These are phyloP conservation scores for Lagerstroemia speciosa DNA, from an alignment of 345 rosid genomes.

Conservation along the genomic window DNA sequence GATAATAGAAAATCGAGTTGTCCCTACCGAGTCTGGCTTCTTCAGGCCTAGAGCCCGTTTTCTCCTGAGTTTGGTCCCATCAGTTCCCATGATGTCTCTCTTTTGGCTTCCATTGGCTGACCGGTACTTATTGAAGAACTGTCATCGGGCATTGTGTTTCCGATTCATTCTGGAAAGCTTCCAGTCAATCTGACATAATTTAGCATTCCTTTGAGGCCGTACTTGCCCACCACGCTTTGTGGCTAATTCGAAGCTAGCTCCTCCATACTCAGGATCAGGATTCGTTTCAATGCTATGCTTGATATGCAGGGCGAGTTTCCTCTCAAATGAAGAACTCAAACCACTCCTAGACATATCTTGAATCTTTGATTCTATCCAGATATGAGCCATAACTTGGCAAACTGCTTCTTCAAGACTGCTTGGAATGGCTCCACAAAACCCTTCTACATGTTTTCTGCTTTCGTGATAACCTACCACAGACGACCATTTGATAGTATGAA, in stretches of 20 bases:
- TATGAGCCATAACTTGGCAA: slow-evolving; percentile 12
- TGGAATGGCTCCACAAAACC: neutral
- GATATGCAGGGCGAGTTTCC: slow-evolving; percentile 4
- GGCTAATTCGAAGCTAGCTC: slow-evolving; percentile 8
- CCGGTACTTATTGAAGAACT: too few relatives aligned
- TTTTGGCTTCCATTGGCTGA: too few relatives aligned
- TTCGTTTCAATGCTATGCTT: slow-evolving; percentile 2
- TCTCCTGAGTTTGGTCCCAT: too few relatives aligned
- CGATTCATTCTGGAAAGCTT: slow-evolving; percentile 7
- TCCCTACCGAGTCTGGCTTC: too few relatives aligned
- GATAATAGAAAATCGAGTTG: too few relatives aligned
- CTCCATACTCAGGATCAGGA: neutral
- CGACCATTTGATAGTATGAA: neutral
- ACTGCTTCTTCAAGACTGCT: slow-evolving; percentile 7
- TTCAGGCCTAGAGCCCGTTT: too few relatives aligned
- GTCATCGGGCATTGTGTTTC: neutral
- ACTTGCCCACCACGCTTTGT: neutral
- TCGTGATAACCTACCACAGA: neutral
- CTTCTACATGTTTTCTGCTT: neutral
- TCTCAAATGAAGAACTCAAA: slow-evolving; percentile 5
- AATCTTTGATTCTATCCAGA: slow-evolving; percentile 12
- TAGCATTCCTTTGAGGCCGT: slow-evolving; percentile 9
- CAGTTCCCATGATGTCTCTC: too few relatives aligned
- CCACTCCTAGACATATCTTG: neutral
- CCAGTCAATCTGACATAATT: slow-evolving; percentile 8